These are phyloP conservation scores for Glomus cerebriforme DNA, from an alignment of 192 early-diverging fungal species.

Conservation along the genomic window DNA sequence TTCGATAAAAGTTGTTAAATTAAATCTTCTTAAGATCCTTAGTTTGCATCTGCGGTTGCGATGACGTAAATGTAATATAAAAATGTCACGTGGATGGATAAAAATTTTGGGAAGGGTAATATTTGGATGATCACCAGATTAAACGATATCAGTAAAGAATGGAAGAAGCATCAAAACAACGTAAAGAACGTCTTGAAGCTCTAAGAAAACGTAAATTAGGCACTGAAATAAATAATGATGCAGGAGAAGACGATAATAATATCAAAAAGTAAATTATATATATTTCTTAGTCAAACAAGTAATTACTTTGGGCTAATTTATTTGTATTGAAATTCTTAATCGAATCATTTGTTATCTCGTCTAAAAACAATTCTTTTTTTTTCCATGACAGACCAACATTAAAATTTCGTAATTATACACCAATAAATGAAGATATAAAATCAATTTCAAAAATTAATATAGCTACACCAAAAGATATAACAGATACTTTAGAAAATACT, in stretches of 20 bases:
- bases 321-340: neutral
- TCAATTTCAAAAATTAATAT: conserved; percentile 45
- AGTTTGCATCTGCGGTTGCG: too few species aligned
- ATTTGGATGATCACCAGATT: too few species aligned
- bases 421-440: conserved; percentile 49
- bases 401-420: conserved; percentile 60
- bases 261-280: conserved; percentile 33
- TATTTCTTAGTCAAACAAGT: conserved; percentile 22
- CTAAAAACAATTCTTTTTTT: neutral
- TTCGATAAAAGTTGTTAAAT: too few species aligned
- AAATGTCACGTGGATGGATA: too few species aligned
- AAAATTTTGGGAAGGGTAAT: too few species aligned
- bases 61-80: too few species aligned
- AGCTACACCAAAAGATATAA: conserved; percentile 47
- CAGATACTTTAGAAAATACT: conserved; percentile 55
- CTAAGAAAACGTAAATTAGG: conserved; percentile 57
- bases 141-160: conserved; percentile 37
- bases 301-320: too few species aligned
- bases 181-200: conserved; percentile 70
- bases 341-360: too few species aligned
- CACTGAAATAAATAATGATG: conserved; percentile 21
- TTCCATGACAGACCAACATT: conserved; percentile 30
- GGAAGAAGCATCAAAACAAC: conserved; percentile 62
- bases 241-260: neutral
- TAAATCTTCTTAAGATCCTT: too few species aligned